These are phyloP conservation scores for Hanseniaspora jakobsenii DNA, from an alignment of 805 yeast genomes.

Conservation along the genomic window DNA sequence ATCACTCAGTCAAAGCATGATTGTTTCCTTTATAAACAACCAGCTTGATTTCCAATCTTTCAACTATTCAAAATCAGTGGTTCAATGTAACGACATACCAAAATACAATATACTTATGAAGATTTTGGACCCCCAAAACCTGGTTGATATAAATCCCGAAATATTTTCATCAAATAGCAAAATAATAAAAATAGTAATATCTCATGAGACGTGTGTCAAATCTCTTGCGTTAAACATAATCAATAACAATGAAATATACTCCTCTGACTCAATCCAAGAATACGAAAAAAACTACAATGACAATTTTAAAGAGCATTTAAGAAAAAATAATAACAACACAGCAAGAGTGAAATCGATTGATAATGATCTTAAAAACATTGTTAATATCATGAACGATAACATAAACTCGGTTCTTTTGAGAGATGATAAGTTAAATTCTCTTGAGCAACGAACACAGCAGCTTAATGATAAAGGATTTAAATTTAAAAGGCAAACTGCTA, in stretches of 20 bases:
- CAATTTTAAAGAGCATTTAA: neutral
- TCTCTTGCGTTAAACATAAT: conserved; percentile 10
- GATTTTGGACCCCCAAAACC: too few relatives aligned
- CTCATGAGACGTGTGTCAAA: neutral
- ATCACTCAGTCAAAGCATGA: neutral
- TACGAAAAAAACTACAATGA: neutral
- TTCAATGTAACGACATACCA: too few relatives aligned
- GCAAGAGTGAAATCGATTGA: too few relatives aligned
- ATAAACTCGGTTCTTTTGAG: conserved; percentile 46
- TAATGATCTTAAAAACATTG: conserved; percentile 25
- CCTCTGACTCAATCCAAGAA: neutral
- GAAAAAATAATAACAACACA: neutral
- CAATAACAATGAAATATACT: neutral
- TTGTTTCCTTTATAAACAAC: neutral
- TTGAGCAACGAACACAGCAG: conserved; percentile 70
- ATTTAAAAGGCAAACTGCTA: conserved; percentile 57
- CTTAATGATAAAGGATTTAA: conserved; percentile 54
- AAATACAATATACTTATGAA: too few relatives aligned
- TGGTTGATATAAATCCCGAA: too few relatives aligned
- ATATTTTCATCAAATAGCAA: too few relatives aligned
- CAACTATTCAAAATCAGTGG: neutral
- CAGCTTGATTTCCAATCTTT: neutral
- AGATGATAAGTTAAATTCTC: conserved; percentile 59
- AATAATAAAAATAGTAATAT: neutral
- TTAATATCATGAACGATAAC: conserved; percentile 30